These are phyloP conservation scores for Naganishia friedmannii DNA, from an alignment of 768 basidiomycete genomes.

Conservation along the genomic window DNA sequence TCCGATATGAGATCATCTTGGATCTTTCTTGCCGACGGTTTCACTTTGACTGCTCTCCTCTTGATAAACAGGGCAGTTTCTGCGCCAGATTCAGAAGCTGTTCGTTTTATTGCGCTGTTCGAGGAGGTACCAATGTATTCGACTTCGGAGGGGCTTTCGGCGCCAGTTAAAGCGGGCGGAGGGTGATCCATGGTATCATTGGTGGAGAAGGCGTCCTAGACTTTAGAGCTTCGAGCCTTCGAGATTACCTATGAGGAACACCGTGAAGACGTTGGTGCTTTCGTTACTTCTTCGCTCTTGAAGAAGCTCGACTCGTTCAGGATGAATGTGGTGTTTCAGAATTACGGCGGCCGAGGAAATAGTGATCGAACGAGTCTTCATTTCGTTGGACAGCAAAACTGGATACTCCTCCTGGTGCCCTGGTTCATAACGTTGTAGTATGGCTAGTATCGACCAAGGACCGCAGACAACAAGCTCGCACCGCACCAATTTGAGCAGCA, in stretches of 20 bases:
- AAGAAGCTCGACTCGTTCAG: not conserved
- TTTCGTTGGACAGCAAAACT: not conserved
- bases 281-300: not conserved
- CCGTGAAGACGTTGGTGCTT: too few relatives aligned
- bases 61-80: constrained; percentile 22
- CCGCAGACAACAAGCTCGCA: not conserved
- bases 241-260: not conserved
- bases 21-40: constrained; percentile 14
- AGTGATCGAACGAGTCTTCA: too few relatives aligned
- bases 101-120: not conserved
- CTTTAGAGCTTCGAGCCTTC: not conserved
- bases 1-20: not conserved
- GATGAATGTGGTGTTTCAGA: constrained; percentile 8
- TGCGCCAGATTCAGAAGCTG: constrained; percentile 16
- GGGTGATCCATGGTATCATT: not conserved
- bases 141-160: not conserved
- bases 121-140: not conserved
- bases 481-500: too few relatives aligned
- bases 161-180: not conserved
- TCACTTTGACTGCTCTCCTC: constrained; percentile 27
- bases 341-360: not conserved
- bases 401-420: not conserved
- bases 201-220: not conserved
- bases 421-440: too few relatives aligned
- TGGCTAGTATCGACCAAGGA: not conserved